These are phyloP conservation scores for Claviceps monticola DNA, from an alignment of 2,329 filamentous ascomycete species.

Conservation along the genomic window DNA sequence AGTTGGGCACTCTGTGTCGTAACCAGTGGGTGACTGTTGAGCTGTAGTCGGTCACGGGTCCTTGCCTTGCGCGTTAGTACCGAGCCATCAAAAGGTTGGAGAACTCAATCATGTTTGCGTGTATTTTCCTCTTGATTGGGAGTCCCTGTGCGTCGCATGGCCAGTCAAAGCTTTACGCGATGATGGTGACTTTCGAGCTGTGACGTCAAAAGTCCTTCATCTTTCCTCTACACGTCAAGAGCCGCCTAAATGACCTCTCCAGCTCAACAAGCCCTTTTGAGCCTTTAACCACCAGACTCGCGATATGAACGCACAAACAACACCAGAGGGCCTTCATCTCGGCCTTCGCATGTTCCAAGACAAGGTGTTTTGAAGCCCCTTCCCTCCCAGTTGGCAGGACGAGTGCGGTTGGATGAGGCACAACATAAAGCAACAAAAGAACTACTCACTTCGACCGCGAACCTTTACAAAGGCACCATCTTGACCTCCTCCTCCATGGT, in stretches of 20 bases:
- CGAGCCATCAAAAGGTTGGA: neutral
- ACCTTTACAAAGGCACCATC: conserved; percentile 34
- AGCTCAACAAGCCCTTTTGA: neutral
- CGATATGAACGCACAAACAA: neutral
- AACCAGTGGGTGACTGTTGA: conserved; percentile 86
- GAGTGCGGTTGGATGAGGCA: neutral
- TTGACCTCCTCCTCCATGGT: conserved; percentile 29
- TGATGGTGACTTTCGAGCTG: neutral
- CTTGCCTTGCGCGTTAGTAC: conserved; percentile 29
- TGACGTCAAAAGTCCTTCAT: neutral
- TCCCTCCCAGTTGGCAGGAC: neutral
- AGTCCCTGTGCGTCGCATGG: neutral
- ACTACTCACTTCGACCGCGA: conserved; percentile 36
- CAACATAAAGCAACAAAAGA: conserved; percentile 1
- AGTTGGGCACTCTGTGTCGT: conserved; percentile 56
- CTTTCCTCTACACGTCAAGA: neutral
- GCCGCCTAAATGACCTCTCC: neutral
- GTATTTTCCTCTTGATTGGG: neutral
- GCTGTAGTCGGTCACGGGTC: conserved; percentile 86
- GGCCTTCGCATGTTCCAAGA: neutral
- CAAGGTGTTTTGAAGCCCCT: neutral
- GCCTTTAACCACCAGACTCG: neutral
- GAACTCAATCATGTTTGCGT: too few relatives aligned
- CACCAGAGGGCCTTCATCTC: neutral
- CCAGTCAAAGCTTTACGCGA: neutral